Base-by-base conservation (phyloP, 1,139 yeast species). In the Scheffersomyces titani region DNA sequence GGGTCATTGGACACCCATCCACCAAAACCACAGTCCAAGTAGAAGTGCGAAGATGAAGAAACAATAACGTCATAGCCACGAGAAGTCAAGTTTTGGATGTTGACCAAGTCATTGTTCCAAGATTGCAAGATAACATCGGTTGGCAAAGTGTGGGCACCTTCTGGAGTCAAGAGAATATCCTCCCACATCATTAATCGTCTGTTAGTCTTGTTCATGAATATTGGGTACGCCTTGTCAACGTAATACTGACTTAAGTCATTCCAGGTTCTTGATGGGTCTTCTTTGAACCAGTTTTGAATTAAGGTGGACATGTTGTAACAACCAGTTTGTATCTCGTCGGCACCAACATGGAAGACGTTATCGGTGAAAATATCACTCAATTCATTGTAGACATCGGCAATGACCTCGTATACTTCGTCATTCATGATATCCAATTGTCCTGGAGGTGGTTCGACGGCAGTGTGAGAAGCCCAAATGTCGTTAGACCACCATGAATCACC, bases 11-110 rank as follows among this genome's bases (percentile, higher is more conserved):
- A 67, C 2, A 76, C 67, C 70, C 71, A 80, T 1, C 77, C 78
- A 20, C 84, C 84, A 55, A 67, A 70, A 3, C 85, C 85, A 63
- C 84, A 80, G 63, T 81, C 85, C 51, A 81, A 70, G 59, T 81
- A 81, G 55, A 77, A 70, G 60, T 72, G 74, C 47, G 69, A 70
- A 11, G 70, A 60, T 13, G 76, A 66, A 0, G 83, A 78, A 3
- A 78, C 81, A 57, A 81, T 70, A 3, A 80, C 80, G 57, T 80
- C 81, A 59, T 78, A 77, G 0, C 85, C 85, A 59, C 63, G 54
- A 2, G 66, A 52, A 9, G 80, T 72, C 50, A 81, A 64, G 13
- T 64, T 58, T 57, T 73, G 70, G 47, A 80, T 67, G 44, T 64
- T 69, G 7, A 61, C 62, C 16, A 65, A 67, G 22, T 68, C 72